Base-by-base conservation (phyloP, 805 yeast species). In the Kodamaea kakaduensis region DNA sequence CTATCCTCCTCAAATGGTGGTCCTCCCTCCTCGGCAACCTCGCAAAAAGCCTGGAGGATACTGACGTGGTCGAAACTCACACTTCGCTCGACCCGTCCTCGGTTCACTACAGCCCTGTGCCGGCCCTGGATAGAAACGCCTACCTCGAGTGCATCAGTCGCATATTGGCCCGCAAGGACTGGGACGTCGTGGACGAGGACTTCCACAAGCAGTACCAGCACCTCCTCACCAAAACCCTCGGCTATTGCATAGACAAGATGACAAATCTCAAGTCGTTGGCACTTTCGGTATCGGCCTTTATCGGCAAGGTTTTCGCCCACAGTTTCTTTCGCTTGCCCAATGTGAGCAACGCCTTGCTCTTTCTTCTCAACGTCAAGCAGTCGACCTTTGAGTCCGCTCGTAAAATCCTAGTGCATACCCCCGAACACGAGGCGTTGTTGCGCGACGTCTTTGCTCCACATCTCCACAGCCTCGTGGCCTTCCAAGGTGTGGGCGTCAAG, bases 291-390 rank as follows among this genome's bases (percentile, higher is more conserved):
- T 66, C 77, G 15, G 86, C 87, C 3, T 81, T 82, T 45, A 62
- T 77, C 9, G 90, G 90, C 5, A 82, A 83, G 48, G 71, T 78
- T 3, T 71, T 83, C 52, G 88, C 88, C 1, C 75, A 77, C 48
- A 61, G 77, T 3, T 83, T 70, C 43, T 72, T 73, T 51, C 59
- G 67, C 41, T 56, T 80, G 3, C 77, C 79, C 0, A 66, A 71
- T 17, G 71, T 81, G 4, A 74, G 82, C 12, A 67, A 67, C 33
- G 80, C 81, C 1, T 52, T 80, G 24, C 50, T 78, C 29, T 80
- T 80, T 43, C 50, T 78, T 14, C 56, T 80, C 26, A 77, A 75
- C 46, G 73, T 78, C 29, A 77, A 76, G 50, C 72, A 74, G 42
- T 48, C 54, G 25, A 55, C 68, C 6, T 61, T 72, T 37, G 70